Percentiles rank a stretch among this genome's conserved stretches.
phyloP scores from a whole-genome alignment of 768 basidiomycete genomes.

The Boletus coccyginus region DNA sequence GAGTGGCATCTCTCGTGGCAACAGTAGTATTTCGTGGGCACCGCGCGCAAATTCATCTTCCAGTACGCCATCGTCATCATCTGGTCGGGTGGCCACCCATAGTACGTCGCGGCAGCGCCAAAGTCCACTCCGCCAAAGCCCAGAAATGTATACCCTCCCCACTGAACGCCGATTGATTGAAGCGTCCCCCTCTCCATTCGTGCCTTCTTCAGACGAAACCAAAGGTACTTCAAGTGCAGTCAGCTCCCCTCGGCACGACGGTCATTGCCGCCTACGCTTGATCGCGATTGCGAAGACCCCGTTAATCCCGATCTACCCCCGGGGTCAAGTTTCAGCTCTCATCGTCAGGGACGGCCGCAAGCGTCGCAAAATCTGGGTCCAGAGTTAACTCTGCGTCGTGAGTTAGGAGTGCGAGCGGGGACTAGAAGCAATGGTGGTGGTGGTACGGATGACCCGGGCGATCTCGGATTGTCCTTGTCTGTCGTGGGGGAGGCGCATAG shows the following conservation, averaged over 20 bases:
- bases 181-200: conserved; percentile 36
- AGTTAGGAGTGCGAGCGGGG: conserved; percentile 38
- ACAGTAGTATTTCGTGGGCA: conserved; percentile 57
- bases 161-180: conserved; percentile 39
- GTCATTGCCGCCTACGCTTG: conserved; percentile 56
- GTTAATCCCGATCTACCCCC: conserved; percentile 28
- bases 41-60: conserved; percentile 36
- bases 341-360: conserved; percentile 1
- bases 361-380: background rate
- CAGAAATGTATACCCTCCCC: conserved; percentile 34
- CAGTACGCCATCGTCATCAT: conserved; percentile 28
- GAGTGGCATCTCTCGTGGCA: conserved; percentile 54
- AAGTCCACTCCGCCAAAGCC: too few relatives aligned
- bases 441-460: conserved; percentile 18
- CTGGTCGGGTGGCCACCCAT: conserved; percentile 9
- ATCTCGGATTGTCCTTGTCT: conserved; percentile 9
- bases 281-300: conserved; percentile 31
- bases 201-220: conserved; percentile 6
- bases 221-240: background rate
- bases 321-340: conserved; percentile 23
- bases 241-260: conserved; percentile 10
- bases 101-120: conserved; percentile 13
- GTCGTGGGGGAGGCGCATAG: conserved; percentile 23
- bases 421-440: conserved; percentile 8
- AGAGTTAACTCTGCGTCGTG: conserved; percentile 27